A percentile compares a stretch with the other conserved stretches of the same genome.
Conservation (phyloP, 2,329 filamentous ascomycete genomes). For the Aspergillus sp. region DNA sequence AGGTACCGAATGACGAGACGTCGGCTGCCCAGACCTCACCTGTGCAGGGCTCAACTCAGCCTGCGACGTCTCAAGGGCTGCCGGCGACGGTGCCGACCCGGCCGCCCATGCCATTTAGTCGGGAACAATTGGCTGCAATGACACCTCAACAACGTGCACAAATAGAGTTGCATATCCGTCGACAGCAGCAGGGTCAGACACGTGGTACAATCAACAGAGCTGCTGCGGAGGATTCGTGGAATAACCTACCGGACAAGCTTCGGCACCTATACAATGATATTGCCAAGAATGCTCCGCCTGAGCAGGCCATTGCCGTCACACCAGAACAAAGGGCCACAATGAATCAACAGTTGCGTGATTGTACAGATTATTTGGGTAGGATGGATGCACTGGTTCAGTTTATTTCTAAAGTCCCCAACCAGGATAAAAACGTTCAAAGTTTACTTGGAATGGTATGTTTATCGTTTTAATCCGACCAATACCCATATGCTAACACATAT, state of each 20-base stretch:
- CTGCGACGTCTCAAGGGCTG: constrained; percentile 19
- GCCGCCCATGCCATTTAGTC: constrained; percentile 27
- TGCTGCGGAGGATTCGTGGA: constrained; percentile 39
- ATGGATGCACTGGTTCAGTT: constrained; percentile 45
- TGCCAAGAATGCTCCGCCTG: constrained; percentile 29
- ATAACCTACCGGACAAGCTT: constrained; percentile 39
- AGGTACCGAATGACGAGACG: constrained; percentile 48
- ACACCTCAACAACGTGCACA: constrained; percentile 43
- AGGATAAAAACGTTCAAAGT: constrained; percentile 40
- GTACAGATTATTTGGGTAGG: constrained; percentile 42
- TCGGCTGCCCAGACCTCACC: constrained; percentile 44
- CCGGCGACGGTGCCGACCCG: constrained; percentile 22
- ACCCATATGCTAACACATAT: constrained; percentile 15
- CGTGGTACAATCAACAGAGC: constrained; percentile 34
- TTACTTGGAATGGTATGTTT: constrained; percentile 40
- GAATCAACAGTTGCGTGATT: constrained; percentile 41
- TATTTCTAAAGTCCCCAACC: constrained; percentile 38
- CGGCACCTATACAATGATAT: constrained; percentile 42
- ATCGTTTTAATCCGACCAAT: neutral
- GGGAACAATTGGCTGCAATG: constrained; percentile 41
- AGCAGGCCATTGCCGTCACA: constrained; percentile 35
- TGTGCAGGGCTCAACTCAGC: constrained; percentile 27
- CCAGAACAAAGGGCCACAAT: constrained; percentile 41
- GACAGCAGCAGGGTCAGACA: constrained; percentile 35
- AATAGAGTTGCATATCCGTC: constrained; percentile 36